Base-by-base conservation (phyloP, 495 filamentous ascomycete genomes). In the Astrothelium subdiscretum region DNA sequence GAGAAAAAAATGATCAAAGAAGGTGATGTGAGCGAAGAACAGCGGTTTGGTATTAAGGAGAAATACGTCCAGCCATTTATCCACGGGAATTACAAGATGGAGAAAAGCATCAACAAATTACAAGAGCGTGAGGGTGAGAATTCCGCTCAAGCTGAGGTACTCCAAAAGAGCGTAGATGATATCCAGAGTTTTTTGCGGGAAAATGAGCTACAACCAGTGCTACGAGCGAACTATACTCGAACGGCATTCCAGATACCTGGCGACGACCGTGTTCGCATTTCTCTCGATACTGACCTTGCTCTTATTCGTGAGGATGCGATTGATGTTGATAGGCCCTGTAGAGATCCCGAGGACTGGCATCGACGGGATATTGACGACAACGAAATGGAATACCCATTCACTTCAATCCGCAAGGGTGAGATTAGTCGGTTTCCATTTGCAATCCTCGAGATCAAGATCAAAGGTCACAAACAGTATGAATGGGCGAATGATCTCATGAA, bases 241-340 rank as follows among this genome's bases (percentile, higher is more conserved):
- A 95, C 91, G 0, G 94, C 94, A 3, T 98, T 97, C 79, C 92
- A 98, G 70, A 95, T 97, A 52, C 94, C 94, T 15, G 87, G 89
- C 4, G 91, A 97, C 72, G 85, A 94, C 71, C 86, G 91, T 31
- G 87, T 98, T 32, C 83, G 95, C 40, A 89, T 97, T 63, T 91
- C 89, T 0, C 87, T 98, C 60, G 94, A 98, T 71, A 97, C 92
- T 0, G 84, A 95, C 65, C 80, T 97, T 22, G 91, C 89, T 32
- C 82, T 97, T 65, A 96, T 97, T 71, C 84, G 94, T 42, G 94
- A 98, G 75, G 94, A 98, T 72, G 81, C 84, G 3, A 74, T 97
- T 43, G 94, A 97, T 70, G 67, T 74, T 11, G 85, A 92, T 63
- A 80, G 92, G 18, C 92, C 94, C 10, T 96, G 92, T 75, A 85